Conservation (phyloP, 768 basidiomycete genomes). For the Russula olivacea region DNA sequence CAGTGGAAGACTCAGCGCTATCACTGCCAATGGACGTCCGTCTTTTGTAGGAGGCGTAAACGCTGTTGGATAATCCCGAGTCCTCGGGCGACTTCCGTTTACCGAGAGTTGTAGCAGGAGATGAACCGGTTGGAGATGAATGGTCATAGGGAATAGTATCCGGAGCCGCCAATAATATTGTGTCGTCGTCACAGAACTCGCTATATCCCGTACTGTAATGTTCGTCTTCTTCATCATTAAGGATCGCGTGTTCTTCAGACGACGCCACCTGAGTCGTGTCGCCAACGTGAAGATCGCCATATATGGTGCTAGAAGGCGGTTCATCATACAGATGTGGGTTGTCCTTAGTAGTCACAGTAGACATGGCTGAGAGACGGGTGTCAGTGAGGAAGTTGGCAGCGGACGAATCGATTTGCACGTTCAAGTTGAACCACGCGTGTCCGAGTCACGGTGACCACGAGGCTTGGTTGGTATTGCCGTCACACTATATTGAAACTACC, state of each 20-base stretch:
- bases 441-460: neutral
- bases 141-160: neutral
- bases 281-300: no score
- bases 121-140: neutral
- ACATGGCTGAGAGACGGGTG: neutral
- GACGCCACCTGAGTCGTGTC: no score
- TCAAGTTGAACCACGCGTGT: neutral
- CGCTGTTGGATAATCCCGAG: neutral
- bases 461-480: no score
- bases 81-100: conserved; percentile 17
- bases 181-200: conserved; percentile 16
- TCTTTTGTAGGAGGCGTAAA: neutral
- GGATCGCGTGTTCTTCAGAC: no score
- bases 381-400: no score
- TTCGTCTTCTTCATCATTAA: neutral
- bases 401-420: neutral
- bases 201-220: conserved; percentile 4
- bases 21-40: neutral
- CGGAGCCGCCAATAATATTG: neutral
- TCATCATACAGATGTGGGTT: neutral
- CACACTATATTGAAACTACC: neutral
- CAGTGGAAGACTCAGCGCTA: neutral
- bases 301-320: neutral
- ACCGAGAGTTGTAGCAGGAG: neutral
- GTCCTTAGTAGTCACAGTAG: neutral